Conservation (phyloP, 352 stramenopile genomes). For the Elongisporangium prolatum region DNA sequence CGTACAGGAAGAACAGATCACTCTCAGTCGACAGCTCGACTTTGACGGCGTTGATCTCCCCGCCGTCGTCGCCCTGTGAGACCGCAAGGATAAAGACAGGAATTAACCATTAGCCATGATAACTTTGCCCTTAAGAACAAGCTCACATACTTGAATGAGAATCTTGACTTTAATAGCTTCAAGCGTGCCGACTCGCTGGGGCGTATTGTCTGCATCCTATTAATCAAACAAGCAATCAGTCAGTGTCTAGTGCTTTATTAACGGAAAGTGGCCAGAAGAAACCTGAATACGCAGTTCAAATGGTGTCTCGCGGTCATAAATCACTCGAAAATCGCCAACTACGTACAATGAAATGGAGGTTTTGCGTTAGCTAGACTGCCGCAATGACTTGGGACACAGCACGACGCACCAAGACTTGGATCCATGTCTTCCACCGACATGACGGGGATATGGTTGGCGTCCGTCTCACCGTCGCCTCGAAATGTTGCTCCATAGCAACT, state of each 20-base stretch:
- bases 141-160: constrained; percentile 67
- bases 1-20: constrained; percentile 94
- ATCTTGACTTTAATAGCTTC: constrained; percentile 95
- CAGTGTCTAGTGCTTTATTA: not conserved
- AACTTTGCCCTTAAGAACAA: not conserved
- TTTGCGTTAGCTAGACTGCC: not conserved
- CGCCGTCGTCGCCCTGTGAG: constrained; percentile 70
- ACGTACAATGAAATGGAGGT: not conserved
- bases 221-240: not conserved
- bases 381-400: not conserved
- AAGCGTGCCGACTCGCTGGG: constrained; percentile 88
- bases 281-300: constrained; percentile 90
- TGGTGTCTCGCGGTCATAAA: constrained; percentile 90
- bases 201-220: constrained; percentile 77
- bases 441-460: constrained; percentile 38
- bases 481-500: constrained; percentile 17
- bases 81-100: not conserved
- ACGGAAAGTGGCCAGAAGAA: not conserved
- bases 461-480: constrained; percentile 22
- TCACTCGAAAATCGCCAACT: constrained; percentile 82
- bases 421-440: constrained; percentile 63
- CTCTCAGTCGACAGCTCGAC: constrained; percentile 91
- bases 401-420: constrained; percentile 55
- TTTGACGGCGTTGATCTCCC: constrained; percentile 75
- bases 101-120: not conserved